Base-by-base conservation (phyloP, 331 rosid genomes). In the Stylosanthes scabra region DNA sequence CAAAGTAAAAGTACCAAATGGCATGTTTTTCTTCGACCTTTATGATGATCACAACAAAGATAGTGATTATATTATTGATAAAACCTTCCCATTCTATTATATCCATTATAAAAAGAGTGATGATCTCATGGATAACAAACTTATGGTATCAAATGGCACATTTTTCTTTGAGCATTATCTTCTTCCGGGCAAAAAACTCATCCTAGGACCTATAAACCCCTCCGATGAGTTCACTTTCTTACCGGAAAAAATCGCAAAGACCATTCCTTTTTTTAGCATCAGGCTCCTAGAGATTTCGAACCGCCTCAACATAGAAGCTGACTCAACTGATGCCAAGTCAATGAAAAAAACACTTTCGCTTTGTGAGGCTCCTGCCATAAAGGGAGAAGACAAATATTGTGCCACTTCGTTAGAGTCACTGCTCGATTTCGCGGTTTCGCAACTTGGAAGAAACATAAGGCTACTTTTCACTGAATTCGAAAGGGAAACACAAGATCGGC, bases 361-460 rank as follows among this genome's bases (percentile, higher is more conserved):
- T 4, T 74, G 86, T n/a, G 86, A 78, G 68, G 29, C 2, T 0
- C 74, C 78, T 1, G 29, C 58, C 45, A 41, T 65, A 2, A 29
- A 47, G 20, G 78, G 66, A 3, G 78, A 74, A 15, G 61, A 59
- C 11, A 69, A 63, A 60, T 70, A 8, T 40, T 82, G 83, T 9
- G 74, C 80, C 0, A 73, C 82, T 5, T 82, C 86, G 0, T 25
- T 68, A 13, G 77, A 77, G 42, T 67, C 82, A 1, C 0, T 82
- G 45, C 11, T 82, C 3, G 68, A 78, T 25, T 74, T 68, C 70
- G 12, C 67, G 1, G 80, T 74, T 10, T 74, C 68, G 2, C 69
- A 63, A 67, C 71, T 82, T 3, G 83, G 86, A 2, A 70, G 51
- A 28, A 8, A 72, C 20, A 61, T 61, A 4, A 4, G 34, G 16